A percentile compares a stretch with the other conserved stretches of the same genome.
Evolutionary conservation across 2,329 filamentous ascomycete genomes (phyloP).

Genomic region (Onygenales sp.): DNA sequence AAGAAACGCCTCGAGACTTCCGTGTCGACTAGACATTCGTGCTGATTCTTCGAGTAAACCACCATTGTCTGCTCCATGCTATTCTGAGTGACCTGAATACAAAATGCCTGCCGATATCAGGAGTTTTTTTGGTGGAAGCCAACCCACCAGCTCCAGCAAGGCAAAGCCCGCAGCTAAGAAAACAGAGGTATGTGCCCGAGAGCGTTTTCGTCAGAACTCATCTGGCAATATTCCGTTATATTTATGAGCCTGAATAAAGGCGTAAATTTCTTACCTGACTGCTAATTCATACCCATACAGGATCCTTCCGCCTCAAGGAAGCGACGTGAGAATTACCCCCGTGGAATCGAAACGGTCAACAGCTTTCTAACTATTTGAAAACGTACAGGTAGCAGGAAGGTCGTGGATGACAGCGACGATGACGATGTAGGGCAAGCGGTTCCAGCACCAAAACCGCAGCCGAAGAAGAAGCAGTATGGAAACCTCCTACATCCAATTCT

Average conservation of each 20-base stretch:
- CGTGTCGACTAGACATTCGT: neutral
- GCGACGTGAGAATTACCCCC: conserved; percentile 22
- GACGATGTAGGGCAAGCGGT: conserved; percentile 49
- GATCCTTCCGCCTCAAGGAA: conserved; percentile 22
- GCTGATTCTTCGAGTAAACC: neutral
- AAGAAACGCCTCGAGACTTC: neutral
- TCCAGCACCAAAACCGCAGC: conserved; percentile 27
- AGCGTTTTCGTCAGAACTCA: neutral
- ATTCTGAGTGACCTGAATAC: neutral
- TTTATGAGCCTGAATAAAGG: conserved; percentile 3
- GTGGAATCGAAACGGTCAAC: neutral
- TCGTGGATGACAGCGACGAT: conserved; percentile 73
- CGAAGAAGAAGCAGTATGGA: conserved; percentile 41
- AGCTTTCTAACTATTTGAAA: conserved; percentile 4
- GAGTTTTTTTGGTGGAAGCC: conserved; percentile 68
- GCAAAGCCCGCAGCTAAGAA: conserved; percentile 35
- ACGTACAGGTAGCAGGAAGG: conserved; percentile 47
- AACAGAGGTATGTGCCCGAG: conserved; percentile 25
- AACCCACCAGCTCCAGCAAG: conserved; percentile 38
- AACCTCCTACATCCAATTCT: neutral
- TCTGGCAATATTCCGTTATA: neutral
- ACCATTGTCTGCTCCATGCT: neutral
- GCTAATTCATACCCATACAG: conserved; percentile 10
- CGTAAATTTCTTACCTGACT: neutral
- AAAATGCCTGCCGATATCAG: conserved; percentile 78